Evolutionary conservation across 1,284 basidiomycete genomes (phyloP), one percentile per base, ranked within the genome.

Genomic region (Ganoderma lucidum): DNA sequence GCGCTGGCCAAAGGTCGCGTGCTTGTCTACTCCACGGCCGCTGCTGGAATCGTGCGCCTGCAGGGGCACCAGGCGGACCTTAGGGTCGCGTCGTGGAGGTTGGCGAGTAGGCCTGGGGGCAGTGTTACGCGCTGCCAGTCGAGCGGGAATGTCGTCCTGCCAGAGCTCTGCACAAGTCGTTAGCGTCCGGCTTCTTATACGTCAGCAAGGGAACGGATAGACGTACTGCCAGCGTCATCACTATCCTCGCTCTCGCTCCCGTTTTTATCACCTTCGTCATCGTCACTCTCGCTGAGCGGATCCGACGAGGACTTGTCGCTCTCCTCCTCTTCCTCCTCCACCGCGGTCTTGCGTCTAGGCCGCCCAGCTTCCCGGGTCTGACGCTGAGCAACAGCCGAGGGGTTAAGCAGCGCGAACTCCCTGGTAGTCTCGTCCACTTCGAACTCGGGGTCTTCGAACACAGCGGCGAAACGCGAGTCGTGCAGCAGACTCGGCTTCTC

Each of bases 371-470:
- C 64, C 75, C 78, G 75, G 72, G 79, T 80, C 58, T 79, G 79
- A 74, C 81, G 85, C 74, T 86, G 87, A 6, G 89, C 89, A 42
- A 87, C 86, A 6, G 89, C 83, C 9, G 95, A 96, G 4, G 98
- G 97, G 79, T 99, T 97, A 79, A 98, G 88, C 74, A 99, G 82
- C 30, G 93, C 93, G 78, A 88, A 99, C 82, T 99, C 98, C 78
- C 94, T 86, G 73, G 86, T 94, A 55, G 82, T 87, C 82, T 96
- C 93, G 80, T 99, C 97, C 74, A 99, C 94, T 78, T 95, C 88
- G 81, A 95, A 99, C 70, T 95, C 95, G n/a, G 96, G 93, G 78
- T 99, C 92, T 80, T 95, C 91, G 82, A 98, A 99, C 61, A 99
- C 86, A 65, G 92, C 93, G 67, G 91, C 86, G 88, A 99, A 99